Base-by-base conservation (phyloP, 2,329 filamentous ascomycete genomes). In the Diaporthe citrichinensis region DNA sequence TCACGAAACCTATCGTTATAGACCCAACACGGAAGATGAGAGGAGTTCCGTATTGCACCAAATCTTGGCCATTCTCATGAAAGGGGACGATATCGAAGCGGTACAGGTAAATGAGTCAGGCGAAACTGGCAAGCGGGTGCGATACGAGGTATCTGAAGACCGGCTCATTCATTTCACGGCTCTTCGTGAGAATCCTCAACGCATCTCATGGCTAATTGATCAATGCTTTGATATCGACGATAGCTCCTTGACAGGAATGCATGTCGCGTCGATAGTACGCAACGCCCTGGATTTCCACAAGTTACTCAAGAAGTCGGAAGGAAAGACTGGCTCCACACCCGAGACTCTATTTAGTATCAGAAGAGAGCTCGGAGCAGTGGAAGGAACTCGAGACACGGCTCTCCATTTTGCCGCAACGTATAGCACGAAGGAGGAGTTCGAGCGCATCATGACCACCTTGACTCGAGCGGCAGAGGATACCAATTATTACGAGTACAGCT, bases 161-260 rank as follows among this genome's bases (percentile, higher is more conserved):
- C n/a, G 36, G 20, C 23, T 62, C 20, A 5, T 62, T 62, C 58
- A 62, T 12, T 20, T 28, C 20, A 0, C 2, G 14, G 58, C 36
- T 4, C 2, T 62, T 5, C 14, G 6, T 17, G 6, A 36, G 4
- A 36, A 44, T 25, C 12, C 58, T 41, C 39, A 17, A 8, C 2
- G 28, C 2, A 12, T 14, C 36, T 62, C n/a, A 1, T 9, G 23
- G 23, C 23, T 61, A 20, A 28, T 28, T 61, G 36, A 28, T 0
- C 23, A 62, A 14, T 44, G 58, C 14, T 17, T 28, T 3, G 6
- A 44, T 4, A 25, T 25, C 14, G 36, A 62, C 7, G 2, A 5
- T 3, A 12, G 2, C 14, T 0, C 7, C 5, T 6, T 44, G 1
- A 44, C 5, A 7, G 58, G 36, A 28, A 12, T 1, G 14, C n/a